These are phyloP conservation scores for Clavariopsis aquatica DNA, from an alignment of 495 filamentous ascomycete species.

Conservation along the genomic window DNA sequence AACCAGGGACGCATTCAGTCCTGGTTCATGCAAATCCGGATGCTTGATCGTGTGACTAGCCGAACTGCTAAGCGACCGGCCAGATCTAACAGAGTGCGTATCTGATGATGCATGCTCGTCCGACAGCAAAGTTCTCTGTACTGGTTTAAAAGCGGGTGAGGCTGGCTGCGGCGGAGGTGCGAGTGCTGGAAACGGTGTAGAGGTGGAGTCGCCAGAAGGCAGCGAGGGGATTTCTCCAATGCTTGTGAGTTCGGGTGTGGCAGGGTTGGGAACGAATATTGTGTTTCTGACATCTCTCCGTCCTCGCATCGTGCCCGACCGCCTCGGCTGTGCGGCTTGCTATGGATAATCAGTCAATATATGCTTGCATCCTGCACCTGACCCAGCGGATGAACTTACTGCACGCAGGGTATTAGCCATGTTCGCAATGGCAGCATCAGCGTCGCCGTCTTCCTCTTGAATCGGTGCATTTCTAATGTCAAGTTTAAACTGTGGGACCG, in stretches of 20 bases:
- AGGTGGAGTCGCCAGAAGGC: slow-evolving; percentile 11
- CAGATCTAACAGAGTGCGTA: slow-evolving; percentile 87
- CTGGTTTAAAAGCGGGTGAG: slow-evolving; percentile 42
- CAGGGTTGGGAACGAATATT: slow-evolving; percentile 40
- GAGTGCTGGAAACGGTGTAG: slow-evolving; percentile 17
- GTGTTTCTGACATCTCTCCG: slow-evolving; percentile 76
- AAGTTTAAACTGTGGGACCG: slow-evolving; percentile 70
- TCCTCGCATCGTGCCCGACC: slow-evolving; percentile 77
- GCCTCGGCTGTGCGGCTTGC: slow-evolving; percentile 61
- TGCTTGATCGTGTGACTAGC: slow-evolving; percentile 63
- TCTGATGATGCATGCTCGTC: slow-evolving; percentile 72
- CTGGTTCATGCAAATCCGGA: slow-evolving; percentile 76
- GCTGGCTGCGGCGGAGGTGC: slow-evolving; percentile 29
- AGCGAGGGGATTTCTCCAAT: slow-evolving; percentile 35
- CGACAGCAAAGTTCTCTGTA: slow-evolving; percentile 36
- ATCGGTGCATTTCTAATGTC: slow-evolving; percentile 93
- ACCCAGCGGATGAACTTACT: slow-evolving; percentile 49
- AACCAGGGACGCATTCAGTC: slow-evolving; percentile 86
- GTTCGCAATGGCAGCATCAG: slow-evolving; percentile 82
- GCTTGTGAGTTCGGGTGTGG: slow-evolving; percentile 36
- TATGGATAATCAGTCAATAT: slow-evolving; percentile 40
- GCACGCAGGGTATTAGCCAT: slow-evolving; percentile 83
- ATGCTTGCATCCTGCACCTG: not conserved
- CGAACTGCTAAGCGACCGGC: slow-evolving; percentile 71
- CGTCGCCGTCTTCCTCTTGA: slow-evolving; percentile 85